Percentiles rank a stretch among this genome's conserved stretches.
Conservation (phyloP, 805 yeast species). For the Pichia exigua region DNA sequence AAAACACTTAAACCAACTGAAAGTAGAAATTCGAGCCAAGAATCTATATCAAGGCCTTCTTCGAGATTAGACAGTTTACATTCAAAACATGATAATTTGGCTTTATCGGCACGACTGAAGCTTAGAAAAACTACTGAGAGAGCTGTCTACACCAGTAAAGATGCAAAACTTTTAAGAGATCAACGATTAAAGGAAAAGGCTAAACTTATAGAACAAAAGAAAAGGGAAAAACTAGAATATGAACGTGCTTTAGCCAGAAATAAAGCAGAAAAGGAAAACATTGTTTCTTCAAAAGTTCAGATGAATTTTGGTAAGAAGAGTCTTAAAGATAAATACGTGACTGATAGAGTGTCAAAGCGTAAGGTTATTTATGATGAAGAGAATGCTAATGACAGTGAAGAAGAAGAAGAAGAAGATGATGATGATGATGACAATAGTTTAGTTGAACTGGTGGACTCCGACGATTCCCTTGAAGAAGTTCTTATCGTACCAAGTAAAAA, state of each 20-base stretch:
- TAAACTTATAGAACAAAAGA: slow-evolving; percentile 4
- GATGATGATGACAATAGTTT: slow-evolving; percentile 3
- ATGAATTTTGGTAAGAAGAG: slow-evolving; percentile 13
- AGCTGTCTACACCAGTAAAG: not conserved
- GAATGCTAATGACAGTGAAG: slow-evolving; percentile 4
- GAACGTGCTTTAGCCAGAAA: slow-evolving; percentile 7
- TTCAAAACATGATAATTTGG: slow-evolving; percentile 9
- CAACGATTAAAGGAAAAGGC: not conserved
- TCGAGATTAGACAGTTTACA: slow-evolving; percentile 7
- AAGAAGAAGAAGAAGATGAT: slow-evolving; percentile 1
- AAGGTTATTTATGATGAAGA: slow-evolving; percentile 6
- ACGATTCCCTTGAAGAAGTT: slow-evolving; percentile 9
- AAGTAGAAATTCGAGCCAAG: not conserved
- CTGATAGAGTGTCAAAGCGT: not conserved
- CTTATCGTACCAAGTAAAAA: not conserved
- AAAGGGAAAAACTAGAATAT: not conserved
- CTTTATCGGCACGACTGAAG: slow-evolving; percentile 9
- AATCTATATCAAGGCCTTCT: not conserved
- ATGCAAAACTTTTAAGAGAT: not conserved
- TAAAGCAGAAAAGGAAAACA: slow-evolving; percentile 15
- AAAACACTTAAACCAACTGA: slow-evolving; percentile 15
- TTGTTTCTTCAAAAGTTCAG: slow-evolving; percentile 24
- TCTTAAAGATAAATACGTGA: slow-evolving; percentile 19
- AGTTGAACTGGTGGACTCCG: slow-evolving; percentile 1
- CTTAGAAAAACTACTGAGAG: slow-evolving; percentile 11